phyloP scores from a whole-genome alignment of 805 yeast genomes.

The Candida germanica region DNA sequence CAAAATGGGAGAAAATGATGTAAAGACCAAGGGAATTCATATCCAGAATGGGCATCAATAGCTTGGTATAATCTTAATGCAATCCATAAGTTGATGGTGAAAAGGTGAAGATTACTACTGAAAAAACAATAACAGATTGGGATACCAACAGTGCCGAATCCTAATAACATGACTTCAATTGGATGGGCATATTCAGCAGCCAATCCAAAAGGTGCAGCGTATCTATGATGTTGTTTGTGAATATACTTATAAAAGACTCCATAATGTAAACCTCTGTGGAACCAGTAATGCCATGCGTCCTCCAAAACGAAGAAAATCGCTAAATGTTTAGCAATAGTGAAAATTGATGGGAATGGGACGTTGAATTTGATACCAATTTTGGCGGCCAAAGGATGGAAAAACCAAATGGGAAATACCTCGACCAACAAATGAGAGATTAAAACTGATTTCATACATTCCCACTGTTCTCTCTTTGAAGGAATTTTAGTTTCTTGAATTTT shows the following conservation, averaged over 20 bases:
- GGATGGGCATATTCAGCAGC: constrained; percentile 99
- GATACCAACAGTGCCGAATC: constrained; percentile 94
- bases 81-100: constrained; percentile 90
- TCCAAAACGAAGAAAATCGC: constrained; percentile 78
- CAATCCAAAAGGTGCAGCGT: constrained; percentile 96
- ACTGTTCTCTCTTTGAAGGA: constrained; percentile 54
- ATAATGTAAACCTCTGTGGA: constrained; percentile 85
- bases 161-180: constrained; percentile 82
- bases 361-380: constrained; percentile 70
- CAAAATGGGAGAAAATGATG: constrained; percentile 91
- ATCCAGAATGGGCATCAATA: constrained; percentile 96
- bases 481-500: constrained; percentile 53
- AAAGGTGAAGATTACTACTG: constrained; percentile 71
- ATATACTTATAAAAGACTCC: constrained; percentile 87
- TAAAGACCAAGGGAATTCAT: constrained; percentile 95
- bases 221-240: constrained; percentile 96
- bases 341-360: constrained; percentile 80
- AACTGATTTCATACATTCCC: constrained; percentile 61
- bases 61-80: constrained; percentile 90
- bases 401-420: constrained; percentile 66
- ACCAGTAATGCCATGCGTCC: constrained; percentile 97
- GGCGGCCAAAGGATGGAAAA: constrained; percentile 90
- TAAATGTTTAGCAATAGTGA: constrained; percentile 62
- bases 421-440: constrained; percentile 54
- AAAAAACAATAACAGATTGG: constrained; percentile 81